Evolutionary conservation across 345 rosid genomes (phyloP).

Genomic region (Cardamine chenopodiifolia): DNA sequence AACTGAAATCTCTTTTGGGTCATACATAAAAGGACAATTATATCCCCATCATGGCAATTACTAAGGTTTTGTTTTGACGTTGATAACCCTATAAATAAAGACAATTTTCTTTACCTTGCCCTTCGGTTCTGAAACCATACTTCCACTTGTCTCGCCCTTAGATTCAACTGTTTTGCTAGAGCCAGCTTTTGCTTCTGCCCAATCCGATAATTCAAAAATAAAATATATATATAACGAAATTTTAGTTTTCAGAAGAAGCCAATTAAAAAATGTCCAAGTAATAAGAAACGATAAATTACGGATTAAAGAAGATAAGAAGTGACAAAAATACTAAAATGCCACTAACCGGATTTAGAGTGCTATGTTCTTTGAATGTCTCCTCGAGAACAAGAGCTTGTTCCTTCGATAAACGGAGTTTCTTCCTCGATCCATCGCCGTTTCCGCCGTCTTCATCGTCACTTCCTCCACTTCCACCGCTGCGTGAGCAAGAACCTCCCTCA

Average conservation of each 20-base stretch:
- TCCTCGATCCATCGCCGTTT: constrained; percentile 66
- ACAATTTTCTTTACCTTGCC: constrained; percentile 63
- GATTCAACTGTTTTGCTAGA: constrained; percentile 73
- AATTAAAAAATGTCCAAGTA: not conserved
- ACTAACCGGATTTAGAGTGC: constrained; percentile 78
- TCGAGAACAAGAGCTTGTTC: constrained; percentile 83
- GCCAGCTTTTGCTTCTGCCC: constrained; percentile 79
- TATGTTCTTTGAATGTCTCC: constrained; percentile 82
- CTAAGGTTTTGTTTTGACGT: constrained; percentile 29
- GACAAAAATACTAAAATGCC: constrained; percentile 5
- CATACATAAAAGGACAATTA: constrained; percentile 48
- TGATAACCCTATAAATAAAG: constrained; percentile 22
- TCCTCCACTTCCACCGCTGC: constrained; percentile 51
- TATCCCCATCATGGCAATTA: constrained; percentile 40
- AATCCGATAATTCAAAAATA: not conserved
- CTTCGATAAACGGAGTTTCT: constrained; percentile 80
- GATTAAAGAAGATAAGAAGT: constrained; percentile 20
- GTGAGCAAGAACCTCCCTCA: constrained; percentile 73
- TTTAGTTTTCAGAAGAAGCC: not conserved
- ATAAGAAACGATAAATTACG: not conserved
- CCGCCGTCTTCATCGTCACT: constrained; percentile 79
- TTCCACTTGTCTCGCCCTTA: constrained; percentile 84
- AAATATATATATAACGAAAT: not conserved
- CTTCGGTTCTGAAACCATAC: constrained; percentile 95
- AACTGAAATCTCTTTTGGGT: constrained; percentile 19